Base-by-base conservation (phyloP, 2,329 filamentous ascomycete species). In the Aphanocladium album region DNA sequence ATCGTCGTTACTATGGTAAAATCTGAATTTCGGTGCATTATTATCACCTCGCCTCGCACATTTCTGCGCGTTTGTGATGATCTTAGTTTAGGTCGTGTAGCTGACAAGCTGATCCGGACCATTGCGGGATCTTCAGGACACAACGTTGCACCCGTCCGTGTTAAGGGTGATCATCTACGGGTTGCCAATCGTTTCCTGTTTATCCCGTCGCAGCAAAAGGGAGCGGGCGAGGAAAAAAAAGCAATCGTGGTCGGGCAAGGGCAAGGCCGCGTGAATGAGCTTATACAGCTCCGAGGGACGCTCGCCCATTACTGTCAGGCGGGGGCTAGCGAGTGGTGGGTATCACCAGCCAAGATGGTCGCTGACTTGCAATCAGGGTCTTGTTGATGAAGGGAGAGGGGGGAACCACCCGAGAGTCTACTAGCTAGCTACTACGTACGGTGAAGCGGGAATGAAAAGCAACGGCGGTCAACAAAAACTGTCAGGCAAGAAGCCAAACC, bases 111-210 rank as follows among this genome's bases (percentile, higher is more conserved):
- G 55, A 57, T 57, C 55, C 55, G 55, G 55, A 23, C 5, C 55
- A 50, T 57, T 50, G 55, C 45, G 55, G 23, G 55, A 57, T 57
- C 55, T 50, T 57, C 55, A 50, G 46, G 55, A 57, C 53, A 46
- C 53, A 47, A 35, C 53, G 41, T 45, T 45, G 39, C 52, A 53
- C 50, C 50, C 50, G 33, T 11, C 7, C 12, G 43, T 23, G 7
- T 17, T 19, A 46, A 14, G n/a, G 43, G 19, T 2, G 11, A 14
- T 46, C 6, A 46, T 19, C 41, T 45, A 3, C 5, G n/a, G 16
- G 9, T 46, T 25, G 30, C 23, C 23, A 19, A 23, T 47, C 21
- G 19, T 47, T 21, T 46, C 12, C 19, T 30, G 30, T 30, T 30
- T 5, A 30, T 30, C 30, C 30, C 30, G 30, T 30, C 30, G 30